These are phyloP conservation scores for Odonthalia washingtoniensis DNA, from an alignment of 31 red algal genomes.

Conservation along the genomic window DNA sequence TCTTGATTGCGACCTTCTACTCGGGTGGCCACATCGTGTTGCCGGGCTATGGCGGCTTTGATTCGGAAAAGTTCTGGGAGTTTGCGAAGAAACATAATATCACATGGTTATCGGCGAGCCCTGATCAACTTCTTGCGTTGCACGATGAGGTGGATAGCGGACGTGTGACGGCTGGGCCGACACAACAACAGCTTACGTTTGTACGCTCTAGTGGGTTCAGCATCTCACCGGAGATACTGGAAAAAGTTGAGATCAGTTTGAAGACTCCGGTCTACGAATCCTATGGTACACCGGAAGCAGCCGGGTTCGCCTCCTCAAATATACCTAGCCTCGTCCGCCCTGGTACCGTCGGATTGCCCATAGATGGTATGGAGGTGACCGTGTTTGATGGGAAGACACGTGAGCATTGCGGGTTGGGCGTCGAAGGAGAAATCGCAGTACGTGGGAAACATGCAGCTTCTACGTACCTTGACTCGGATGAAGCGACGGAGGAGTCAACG, in stretches of 20 bases:
- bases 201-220: constrained; percentile 63
- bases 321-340: not conserved
- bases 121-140: constrained; percentile 71
- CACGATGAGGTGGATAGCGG: constrained; percentile 66
- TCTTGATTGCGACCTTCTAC: constrained; percentile 75
- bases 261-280: constrained; percentile 69
- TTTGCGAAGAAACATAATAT: constrained; percentile 71
- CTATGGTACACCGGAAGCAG: constrained; percentile 74
- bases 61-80: constrained; percentile 75
- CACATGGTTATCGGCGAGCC: constrained; percentile 69
- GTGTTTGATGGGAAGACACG: constrained; percentile 68
- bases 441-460: constrained; percentile 57
- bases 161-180: not conserved
- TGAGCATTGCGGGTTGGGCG: constrained; percentile 31
- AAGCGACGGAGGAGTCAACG: constrained; percentile 40
- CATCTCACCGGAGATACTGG: constrained; percentile 68
- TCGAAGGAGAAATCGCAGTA: constrained; percentile 67
- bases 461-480: constrained; percentile 56
- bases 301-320: constrained; percentile 71
- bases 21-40: constrained; percentile 84
- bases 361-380: constrained; percentile 58
- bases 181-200: constrained; percentile 70
- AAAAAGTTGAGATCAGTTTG: constrained; percentile 57
- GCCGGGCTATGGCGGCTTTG: constrained; percentile 75
- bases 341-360: constrained; percentile 59